Conservation (phyloP, 1,284 basidiomycete species). For the Ustilago hordei region DNA sequence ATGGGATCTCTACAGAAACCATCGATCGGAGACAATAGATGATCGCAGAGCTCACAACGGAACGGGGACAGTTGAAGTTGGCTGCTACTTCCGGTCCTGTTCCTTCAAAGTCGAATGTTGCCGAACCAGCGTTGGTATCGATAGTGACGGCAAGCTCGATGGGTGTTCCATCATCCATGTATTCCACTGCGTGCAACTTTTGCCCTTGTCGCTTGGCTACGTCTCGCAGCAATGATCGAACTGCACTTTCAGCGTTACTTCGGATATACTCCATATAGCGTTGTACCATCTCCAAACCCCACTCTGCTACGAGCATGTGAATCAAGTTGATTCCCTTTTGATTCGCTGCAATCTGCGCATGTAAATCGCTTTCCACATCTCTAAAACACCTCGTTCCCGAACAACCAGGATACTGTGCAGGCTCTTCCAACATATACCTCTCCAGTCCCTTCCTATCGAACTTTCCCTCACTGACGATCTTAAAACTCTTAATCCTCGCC, state of each 20-base stretch:
- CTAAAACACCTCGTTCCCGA: conserved; percentile 73
- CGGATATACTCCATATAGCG: conserved; percentile 75
- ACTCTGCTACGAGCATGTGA: conserved; percentile 82
- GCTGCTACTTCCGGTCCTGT: conserved; percentile 89
- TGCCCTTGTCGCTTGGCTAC: conserved; percentile 78
- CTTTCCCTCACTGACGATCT: conserved; percentile 84
- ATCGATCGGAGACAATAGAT: conserved; percentile 94
- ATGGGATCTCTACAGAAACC: conserved; percentile 89
- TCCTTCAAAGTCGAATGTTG: conserved; percentile 84
- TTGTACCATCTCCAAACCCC: conserved; percentile 86
- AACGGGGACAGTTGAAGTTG: conserved; percentile 80
- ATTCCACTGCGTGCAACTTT: conserved; percentile 79
- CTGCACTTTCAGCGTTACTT: conserved; percentile 87
- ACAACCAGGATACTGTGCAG: conserved; percentile 77
- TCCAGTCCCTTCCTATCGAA: conserved; percentile 83
- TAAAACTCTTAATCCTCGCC: conserved; percentile 90
- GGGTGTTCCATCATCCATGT: conserved; percentile 71
- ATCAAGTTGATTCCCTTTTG: conserved; percentile 79
- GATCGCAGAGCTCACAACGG: conserved; percentile 90
- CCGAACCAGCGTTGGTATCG: conserved; percentile 80
- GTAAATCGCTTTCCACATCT: conserved; percentile 91
- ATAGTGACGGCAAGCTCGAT: conserved; percentile 86
- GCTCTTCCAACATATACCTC: conserved; percentile 85
- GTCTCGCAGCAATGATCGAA: conserved; percentile 82
- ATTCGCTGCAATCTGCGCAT: conserved; percentile 96